Conservation (phyloP, 1,284 basidiomycete species). For the Malassezia japonica region DNA sequence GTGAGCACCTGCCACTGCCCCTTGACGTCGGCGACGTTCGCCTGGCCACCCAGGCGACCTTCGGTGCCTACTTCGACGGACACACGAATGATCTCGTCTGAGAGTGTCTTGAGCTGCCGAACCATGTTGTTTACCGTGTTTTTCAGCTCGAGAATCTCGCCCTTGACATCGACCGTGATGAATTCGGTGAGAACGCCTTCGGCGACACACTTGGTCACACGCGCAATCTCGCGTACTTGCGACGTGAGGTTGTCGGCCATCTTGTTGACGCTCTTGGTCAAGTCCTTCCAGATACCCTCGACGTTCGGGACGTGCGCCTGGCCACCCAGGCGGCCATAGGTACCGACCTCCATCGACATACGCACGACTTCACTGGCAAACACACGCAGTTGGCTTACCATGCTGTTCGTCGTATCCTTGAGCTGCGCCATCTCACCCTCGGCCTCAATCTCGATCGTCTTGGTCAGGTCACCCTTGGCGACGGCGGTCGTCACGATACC, state of each 20-base stretch:
- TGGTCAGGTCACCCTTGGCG: constrained; percentile 55
- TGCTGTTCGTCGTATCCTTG: constrained; percentile 77
- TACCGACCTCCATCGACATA: constrained; percentile 48
- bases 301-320: constrained; percentile 50
- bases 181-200: constrained; percentile 78
- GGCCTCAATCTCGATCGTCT: constrained; percentile 59
- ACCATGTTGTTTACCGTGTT: constrained; percentile 50
- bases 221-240: constrained; percentile 47
- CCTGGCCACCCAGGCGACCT: constrained; percentile 75
- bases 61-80: constrained; percentile 79
- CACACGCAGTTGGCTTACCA: constrained; percentile 75
- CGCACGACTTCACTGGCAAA: constrained; percentile 63
- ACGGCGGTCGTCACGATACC: constrained; percentile 86
- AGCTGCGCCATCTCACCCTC: constrained; percentile 83
- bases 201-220: constrained; percentile 59
- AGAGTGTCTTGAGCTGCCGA: constrained; percentile 41
- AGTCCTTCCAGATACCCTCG: constrained; percentile 51
- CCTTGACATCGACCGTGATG: constrained; percentile 89
- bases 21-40: constrained; percentile 57
- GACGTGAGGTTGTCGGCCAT: constrained; percentile 49
- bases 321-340: constrained; percentile 46
- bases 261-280: constrained; percentile 51
- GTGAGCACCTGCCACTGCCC: constrained; percentile 50
- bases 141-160: constrained; percentile 89
- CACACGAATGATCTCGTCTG: constrained; percentile 57